Evolutionary conservation across 2,329 filamentous ascomycete species (phyloP), one percentile per base, ranked within the genome.

Genomic region (Drechslera avenae): DNA sequence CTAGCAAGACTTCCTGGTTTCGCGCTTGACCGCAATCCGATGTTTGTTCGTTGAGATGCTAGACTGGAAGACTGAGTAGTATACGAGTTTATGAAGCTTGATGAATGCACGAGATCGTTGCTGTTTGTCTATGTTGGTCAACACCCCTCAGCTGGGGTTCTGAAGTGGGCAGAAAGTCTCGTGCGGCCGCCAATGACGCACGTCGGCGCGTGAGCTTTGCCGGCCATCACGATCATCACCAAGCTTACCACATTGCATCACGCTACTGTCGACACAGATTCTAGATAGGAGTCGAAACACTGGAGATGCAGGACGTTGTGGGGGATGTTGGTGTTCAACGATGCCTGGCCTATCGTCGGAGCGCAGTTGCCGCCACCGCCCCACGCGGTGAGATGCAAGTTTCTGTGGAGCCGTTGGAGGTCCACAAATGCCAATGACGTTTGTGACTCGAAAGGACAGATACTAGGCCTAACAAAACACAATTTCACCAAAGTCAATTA

Each of bases 101-200:
- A 23, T 17, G 30, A 18, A 16, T 31, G 9, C 6, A 47, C n/a
- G 30, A 19, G 18, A 9, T 2, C 37, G 28, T 26, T 31, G 23
- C 10, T 26, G 30, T 33, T 31, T 5, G 19, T 49, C 39, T 33
- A 43, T 49, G 23, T 19, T 23, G 33, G n/a, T 19, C 21, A 23
- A 35, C 18, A 37, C 31, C 23, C 21, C 32, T 31, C 19, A 37
- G 35, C 34, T 39, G 12, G 21, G 28, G 39, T 44, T 40, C 39
- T 49, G 39, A 35, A 35, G 30, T 18, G 10, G 35, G 45, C 17
- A 43, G 16, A 14, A 43, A 39, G 50, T 52, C 50, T 42, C 50
- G 50, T 43, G 48, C 48, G 12, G 30, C 19, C 34, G 18, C 19
- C 28, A 19, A 46, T 49, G 50, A 52, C 50, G 50, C 31, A 52